Percentiles rank a stretch among this genome's conserved stretches.
Conservation (phyloP, 2,329 filamentous ascomycete species). For the Calonectria hawksworthii region DNA sequence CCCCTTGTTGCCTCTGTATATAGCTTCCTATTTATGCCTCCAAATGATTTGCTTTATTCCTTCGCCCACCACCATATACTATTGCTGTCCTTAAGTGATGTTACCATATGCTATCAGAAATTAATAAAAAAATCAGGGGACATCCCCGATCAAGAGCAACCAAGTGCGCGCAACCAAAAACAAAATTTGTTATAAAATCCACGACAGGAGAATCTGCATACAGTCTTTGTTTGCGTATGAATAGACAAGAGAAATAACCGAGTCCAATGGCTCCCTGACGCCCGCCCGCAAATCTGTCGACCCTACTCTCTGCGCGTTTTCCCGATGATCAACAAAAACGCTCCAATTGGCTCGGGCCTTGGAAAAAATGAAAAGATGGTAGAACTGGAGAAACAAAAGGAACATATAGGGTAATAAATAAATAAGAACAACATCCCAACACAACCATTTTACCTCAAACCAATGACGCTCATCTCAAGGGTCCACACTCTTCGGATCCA, state of each 20-base stretch:
- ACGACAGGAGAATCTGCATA: slow-evolving; percentile 15
- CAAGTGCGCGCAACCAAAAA: not conserved
- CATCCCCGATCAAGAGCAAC: not conserved
- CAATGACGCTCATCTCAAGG: slow-evolving; percentile 96
- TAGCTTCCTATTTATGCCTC: not conserved
- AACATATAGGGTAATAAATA: slow-evolving; percentile 30
- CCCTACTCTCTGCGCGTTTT: slow-evolving; percentile 34
- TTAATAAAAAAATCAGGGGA: not conserved
- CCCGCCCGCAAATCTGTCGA: slow-evolving; percentile 44
- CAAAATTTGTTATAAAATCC: not conserved
- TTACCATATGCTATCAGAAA: not conserved
- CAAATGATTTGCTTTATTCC: not conserved
- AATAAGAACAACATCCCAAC: slow-evolving; percentile 23
- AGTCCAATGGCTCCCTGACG: slow-evolving; percentile 46
- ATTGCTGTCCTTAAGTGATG: not conserved
- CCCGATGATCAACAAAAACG: slow-evolving; percentile 34
- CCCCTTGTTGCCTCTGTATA: not conserved
- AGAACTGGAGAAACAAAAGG: slow-evolving; percentile 26
- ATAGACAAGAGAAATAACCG: slow-evolving; percentile 33
- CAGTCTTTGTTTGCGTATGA: slow-evolving; percentile 25
- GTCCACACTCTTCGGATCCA: slow-evolving; percentile 99
- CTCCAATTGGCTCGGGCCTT: slow-evolving; percentile 34
- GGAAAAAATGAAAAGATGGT: slow-evolving; percentile 25
- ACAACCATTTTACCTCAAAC: slow-evolving; percentile 70
- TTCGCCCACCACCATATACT: not conserved